phyloP scores from a whole-genome alignment of 1,139 yeast species.

The Saccharomyces hybrid region DNA sequence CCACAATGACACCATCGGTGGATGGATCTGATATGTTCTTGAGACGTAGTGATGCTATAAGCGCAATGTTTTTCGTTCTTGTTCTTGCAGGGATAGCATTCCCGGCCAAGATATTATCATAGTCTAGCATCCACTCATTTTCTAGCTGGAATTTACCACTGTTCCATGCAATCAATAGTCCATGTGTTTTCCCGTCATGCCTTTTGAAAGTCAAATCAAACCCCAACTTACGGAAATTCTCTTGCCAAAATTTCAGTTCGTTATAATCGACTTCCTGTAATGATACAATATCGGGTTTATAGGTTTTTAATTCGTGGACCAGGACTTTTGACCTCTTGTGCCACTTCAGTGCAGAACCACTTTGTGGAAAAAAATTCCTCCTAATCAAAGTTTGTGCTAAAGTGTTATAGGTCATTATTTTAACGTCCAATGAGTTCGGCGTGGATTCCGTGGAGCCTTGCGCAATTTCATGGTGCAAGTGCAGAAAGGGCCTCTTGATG shows the following conservation, averaged over 20 bases:
- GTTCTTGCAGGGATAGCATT: slow-evolving; percentile 43
- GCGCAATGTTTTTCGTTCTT: slow-evolving; percentile 58
- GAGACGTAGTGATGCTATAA: slow-evolving; percentile 48
- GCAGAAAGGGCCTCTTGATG: slow-evolving; percentile 2
- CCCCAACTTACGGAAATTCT: slow-evolving; percentile 45
- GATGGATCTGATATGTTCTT: slow-evolving; percentile 24
- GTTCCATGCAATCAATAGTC: slow-evolving; percentile 59
- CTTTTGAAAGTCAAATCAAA: slow-evolving; percentile 47
- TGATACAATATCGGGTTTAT: slow-evolving; percentile 66
- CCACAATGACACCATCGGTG: slow-evolving; percentile 50
- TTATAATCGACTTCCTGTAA: slow-evolving; percentile 71
- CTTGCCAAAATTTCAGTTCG: slow-evolving; percentile 45
- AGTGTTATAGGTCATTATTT: slow-evolving; percentile 64
- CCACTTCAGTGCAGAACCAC: slow-evolving; percentile 83
- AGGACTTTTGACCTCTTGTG: slow-evolving; percentile 57
- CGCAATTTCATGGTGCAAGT: neutral
- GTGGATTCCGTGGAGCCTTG: neutral
- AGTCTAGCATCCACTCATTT: slow-evolving; percentile 44
- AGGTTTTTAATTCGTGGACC: slow-evolving; percentile 54
- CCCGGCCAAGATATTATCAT: slow-evolving; percentile 40
- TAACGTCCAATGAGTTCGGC: slow-evolving; percentile 14
- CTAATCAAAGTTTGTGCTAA: slow-evolving; percentile 80
- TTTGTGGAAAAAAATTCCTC: slow-evolving; percentile 71
- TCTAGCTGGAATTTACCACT: slow-evolving; percentile 36
- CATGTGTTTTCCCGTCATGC: slow-evolving; percentile 59